Evolutionary conservation across 805 yeast genomes (phyloP), one percentile per base, ranked within the genome.

Genomic region (Metahyphopichia silvanorum): DNA sequence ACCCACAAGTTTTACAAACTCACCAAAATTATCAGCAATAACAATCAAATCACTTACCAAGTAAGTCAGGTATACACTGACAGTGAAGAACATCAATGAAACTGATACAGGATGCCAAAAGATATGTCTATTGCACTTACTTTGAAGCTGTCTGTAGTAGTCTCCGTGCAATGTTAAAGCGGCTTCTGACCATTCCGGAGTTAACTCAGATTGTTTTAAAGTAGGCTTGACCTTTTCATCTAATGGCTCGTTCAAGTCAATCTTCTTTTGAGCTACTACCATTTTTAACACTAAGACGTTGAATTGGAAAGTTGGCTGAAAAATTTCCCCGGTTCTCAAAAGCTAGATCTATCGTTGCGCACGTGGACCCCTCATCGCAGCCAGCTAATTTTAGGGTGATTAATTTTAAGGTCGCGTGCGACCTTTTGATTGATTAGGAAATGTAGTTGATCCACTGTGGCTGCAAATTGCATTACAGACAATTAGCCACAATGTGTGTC

Each of bases 101-200:
- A 67, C 29, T 0, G 76, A 60, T 15, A 61, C 36, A 3, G 72
- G 75, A 49, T 71, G 71, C 63, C 69, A 68, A 29, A 76, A 65
- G 24, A 76, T 46, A 28, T 48, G 46, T 37, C 50, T 66, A 49
- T 72, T 75, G 33, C 76, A 63, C 16, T 55, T 38, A 2, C 78
- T 57, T 47, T 76, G 81, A 24, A 63, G 51, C 40, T 62, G 67
- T 16, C 71, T 50, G 35, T 75, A 60, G 42, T 69, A 76, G 51
- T 84, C 93, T 36, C 84, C 77, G 19, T 81, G 76, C 38, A 83
- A 56, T 36, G 76, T 78, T 34, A 80, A 49, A 1, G 81, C 75
- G 8, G 84, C 84, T 27, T 75, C 73, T 1, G 82, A 66, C 25
- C 68, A 64, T 19, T 72, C 76, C 1, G 89, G 89, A 5, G 61